Conservation (phyloP, 208 protist genomes). For the Trypanosoma vivax region DNA sequence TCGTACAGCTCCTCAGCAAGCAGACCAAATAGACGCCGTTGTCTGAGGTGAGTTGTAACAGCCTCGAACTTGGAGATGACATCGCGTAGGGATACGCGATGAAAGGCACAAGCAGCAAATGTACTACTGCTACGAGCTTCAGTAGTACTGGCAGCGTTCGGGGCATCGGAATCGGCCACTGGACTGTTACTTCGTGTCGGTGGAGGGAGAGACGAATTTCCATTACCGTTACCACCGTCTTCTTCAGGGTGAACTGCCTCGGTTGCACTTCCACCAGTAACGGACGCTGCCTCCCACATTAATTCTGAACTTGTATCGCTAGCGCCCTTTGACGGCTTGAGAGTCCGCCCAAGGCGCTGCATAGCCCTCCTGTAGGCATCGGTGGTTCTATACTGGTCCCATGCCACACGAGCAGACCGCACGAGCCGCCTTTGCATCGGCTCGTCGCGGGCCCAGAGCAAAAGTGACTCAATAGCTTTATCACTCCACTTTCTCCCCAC, state of each 20-base stretch:
- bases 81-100: slow-evolving; percentile 17
- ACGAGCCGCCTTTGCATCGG: slow-evolving; percentile 38
- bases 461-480: slow-evolving; percentile 24
- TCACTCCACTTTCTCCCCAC: slow-evolving; percentile 13
- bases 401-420: slow-evolving; percentile 25
- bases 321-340: slow-evolving; percentile 25
- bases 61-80: slow-evolving; percentile 40
- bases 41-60: slow-evolving; percentile 34
- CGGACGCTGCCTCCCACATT: no score
- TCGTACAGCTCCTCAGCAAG: slow-evolving; percentile 72
- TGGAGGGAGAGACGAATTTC: no score
- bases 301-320: no score
- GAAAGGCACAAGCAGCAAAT: neutral
- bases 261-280: no score
- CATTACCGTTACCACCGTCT: no score
- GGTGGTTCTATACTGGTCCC: slow-evolving; percentile 36
- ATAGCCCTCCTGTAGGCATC: slow-evolving; percentile 25
- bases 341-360: slow-evolving; percentile 23
- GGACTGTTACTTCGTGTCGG: no score
- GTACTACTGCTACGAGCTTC: no score
- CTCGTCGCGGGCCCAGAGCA: slow-evolving; percentile 26
- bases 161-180: no score
- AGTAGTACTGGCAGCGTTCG: neutral
- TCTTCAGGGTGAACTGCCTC: no score
- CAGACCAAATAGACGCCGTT: slow-evolving; percentile 41